Evolutionary conservation across 2,329 filamentous ascomycete species (phyloP).

Genomic region (Claviceps humidiphila): DNA sequence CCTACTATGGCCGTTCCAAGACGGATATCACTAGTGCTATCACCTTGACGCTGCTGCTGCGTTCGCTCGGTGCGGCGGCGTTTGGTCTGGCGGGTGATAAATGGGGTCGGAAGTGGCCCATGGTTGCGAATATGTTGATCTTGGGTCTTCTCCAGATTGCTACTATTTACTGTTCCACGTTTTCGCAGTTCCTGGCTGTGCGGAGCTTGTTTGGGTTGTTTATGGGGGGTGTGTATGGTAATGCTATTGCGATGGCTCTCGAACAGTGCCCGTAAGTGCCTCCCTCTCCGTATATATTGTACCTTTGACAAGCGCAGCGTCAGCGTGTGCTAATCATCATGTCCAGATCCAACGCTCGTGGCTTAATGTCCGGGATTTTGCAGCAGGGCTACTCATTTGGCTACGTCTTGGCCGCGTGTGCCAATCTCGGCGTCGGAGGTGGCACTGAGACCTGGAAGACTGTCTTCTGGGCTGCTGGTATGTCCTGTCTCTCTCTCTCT

Average conservation of each 20-base stretch:
- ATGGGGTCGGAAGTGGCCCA: slow-evolving; percentile 72
- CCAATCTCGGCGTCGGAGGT: slow-evolving; percentile 60
- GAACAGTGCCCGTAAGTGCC: slow-evolving; percentile 52
- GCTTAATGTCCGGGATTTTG: slow-evolving; percentile 69
- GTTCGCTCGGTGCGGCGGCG: slow-evolving; percentile 59
- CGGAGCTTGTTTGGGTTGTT: slow-evolving; percentile 62
- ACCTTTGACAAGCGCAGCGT: too few species aligned
- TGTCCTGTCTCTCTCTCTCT: background rate
- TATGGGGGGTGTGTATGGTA: slow-evolving; percentile 73
- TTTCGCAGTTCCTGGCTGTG: slow-evolving; percentile 61
- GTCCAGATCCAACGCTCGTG: slow-evolving; percentile 48
- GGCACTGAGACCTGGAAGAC: slow-evolving; percentile 55
- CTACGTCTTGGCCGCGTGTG: slow-evolving; percentile 65
- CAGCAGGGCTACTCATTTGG: slow-evolving; percentile 75
- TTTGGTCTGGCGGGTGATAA: slow-evolving; percentile 70
- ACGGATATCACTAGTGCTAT: slow-evolving; percentile 64
- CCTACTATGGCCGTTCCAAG: slow-evolving; percentile 35
- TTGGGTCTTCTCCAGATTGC: slow-evolving; percentile 55
- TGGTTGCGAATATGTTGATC: slow-evolving; percentile 68
- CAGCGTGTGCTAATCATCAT: too few species aligned
- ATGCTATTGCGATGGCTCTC: slow-evolving; percentile 64
- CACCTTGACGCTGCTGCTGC: slow-evolving; percentile 59
- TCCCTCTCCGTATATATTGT: too few species aligned
- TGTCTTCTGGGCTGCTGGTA: slow-evolving; percentile 56
- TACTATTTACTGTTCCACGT: slow-evolving; percentile 64